These are phyloP conservation scores for Phytopythium vexans DNA, from an alignment of 352 stramenopile species.

Conservation along the genomic window DNA sequence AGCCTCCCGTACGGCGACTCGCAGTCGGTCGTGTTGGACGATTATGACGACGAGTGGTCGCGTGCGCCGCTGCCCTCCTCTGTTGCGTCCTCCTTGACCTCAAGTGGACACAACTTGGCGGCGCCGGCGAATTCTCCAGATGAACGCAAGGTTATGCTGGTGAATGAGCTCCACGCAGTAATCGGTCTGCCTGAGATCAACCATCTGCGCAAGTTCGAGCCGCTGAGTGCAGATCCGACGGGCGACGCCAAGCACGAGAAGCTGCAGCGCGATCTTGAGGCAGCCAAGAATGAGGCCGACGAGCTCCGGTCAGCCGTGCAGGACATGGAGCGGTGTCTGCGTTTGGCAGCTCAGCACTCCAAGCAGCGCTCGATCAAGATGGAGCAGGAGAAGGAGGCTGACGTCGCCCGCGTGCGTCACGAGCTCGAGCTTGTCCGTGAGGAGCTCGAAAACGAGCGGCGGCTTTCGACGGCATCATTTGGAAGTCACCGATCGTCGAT, in stretches of 20 bases:
- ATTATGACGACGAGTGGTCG: slow-evolving; percentile 1
- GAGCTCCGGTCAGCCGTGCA: slow-evolving; percentile 48
- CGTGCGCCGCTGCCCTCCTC: slow-evolving; percentile 1
- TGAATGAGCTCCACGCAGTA: slow-evolving; percentile 71
- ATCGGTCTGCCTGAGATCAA: slow-evolving; percentile 72
- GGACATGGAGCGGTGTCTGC: slow-evolving; percentile 58
- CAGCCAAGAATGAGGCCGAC: slow-evolving; percentile 53
- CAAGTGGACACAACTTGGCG: neutral
- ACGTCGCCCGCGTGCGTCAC: slow-evolving; percentile 43
- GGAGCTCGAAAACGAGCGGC: slow-evolving; percentile 48
- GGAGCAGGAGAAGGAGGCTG: slow-evolving; percentile 51
- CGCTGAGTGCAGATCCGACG: slow-evolving; percentile 42
- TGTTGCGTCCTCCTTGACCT: neutral
- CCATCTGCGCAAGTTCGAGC: slow-evolving; percentile 66
- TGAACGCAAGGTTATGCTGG: slow-evolving; percentile 57
- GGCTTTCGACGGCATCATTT: slow-evolving; percentile 24
- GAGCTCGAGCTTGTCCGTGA: slow-evolving; percentile 49
- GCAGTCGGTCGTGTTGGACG: neutral
- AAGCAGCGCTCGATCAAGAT: slow-evolving; percentile 55
- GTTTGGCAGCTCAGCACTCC: slow-evolving; percentile 39
- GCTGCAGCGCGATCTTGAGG: slow-evolving; percentile 55
- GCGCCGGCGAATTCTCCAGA: slow-evolving; percentile 15
- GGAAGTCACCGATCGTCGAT: slow-evolving; percentile 31
- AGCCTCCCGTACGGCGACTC: neutral
- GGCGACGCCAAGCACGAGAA: slow-evolving; percentile 42